Conservation (phyloP, 257 asterid genomes). For the Capsicum rhomboideum region DNA sequence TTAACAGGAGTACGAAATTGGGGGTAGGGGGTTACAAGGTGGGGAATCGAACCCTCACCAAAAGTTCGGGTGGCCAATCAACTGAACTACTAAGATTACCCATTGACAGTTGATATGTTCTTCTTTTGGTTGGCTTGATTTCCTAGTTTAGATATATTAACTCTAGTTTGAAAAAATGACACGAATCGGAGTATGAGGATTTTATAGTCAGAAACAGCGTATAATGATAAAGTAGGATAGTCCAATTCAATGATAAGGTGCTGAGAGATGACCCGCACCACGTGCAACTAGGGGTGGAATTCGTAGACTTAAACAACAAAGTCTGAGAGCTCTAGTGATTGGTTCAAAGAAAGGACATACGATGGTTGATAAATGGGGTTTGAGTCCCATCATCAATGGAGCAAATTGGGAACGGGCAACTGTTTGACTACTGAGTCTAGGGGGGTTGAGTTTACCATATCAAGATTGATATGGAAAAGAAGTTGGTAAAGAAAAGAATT, state of each 20-base stretch:
- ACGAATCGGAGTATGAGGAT: neutral
- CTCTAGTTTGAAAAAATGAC: neutral
- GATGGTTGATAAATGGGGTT: neutral
- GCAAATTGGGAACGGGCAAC: neutral
- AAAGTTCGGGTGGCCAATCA: too few relatives aligned
- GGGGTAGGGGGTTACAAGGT: too few relatives aligned
- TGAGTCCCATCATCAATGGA: neutral
- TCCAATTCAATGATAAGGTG: too few relatives aligned
- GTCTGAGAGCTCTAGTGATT: neutral
- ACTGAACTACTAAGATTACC: too few relatives aligned
- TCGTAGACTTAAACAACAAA: neutral
- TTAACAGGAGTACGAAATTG: too few relatives aligned
- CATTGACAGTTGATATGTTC: neutral
- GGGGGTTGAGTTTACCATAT: neutral
- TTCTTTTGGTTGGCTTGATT: neutral
- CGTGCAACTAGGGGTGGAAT: too few relatives aligned
- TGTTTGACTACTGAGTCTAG: neutral
- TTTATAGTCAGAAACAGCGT: neutral
- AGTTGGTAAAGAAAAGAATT: neutral
- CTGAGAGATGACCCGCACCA: neutral
- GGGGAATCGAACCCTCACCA: too few relatives aligned
- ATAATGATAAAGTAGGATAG: neutral
- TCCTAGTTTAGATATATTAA: neutral
- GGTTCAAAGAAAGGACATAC: neutral
- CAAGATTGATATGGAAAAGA: neutral